Percentiles rank a stretch among this genome's conserved stretches.
phyloP scores from a whole-genome alignment of 225 moss, liverwort and hornwort species.

The Polytrichum commune region DNA sequence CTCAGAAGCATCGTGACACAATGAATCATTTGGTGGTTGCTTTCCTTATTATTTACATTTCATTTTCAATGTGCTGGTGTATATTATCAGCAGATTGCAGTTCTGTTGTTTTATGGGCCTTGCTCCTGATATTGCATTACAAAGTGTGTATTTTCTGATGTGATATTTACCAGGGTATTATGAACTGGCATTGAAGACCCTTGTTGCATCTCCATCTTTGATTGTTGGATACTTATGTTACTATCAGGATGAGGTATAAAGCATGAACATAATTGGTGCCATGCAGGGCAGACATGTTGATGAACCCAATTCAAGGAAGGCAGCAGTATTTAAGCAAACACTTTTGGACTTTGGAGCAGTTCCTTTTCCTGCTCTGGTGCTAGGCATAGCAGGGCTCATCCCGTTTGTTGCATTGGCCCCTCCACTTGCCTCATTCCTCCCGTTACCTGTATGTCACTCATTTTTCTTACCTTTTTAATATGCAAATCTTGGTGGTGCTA shows the following conservation, averaged over 20 bases:
- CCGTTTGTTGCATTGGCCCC: conserved; percentile 83
- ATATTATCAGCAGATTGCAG: not conserved
- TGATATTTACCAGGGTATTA: not conserved
- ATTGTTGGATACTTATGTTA: not conserved
- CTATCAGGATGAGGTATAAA: not conserved
- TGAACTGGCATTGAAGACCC: not conserved
- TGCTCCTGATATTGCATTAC: no score
- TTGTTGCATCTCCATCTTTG: not conserved
- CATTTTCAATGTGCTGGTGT: not conserved
- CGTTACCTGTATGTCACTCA: conserved; percentile 64
- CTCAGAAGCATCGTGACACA: not conserved
- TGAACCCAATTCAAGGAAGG: conserved; percentile 17
- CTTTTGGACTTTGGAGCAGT: conserved; percentile 64
- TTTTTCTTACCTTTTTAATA: not conserved
- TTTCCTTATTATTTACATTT: not conserved
- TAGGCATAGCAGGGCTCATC: conserved; percentile 82
- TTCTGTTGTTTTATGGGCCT: not conserved
- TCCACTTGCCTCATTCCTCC: conserved; percentile 72
- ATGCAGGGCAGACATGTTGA: conserved; percentile 45
- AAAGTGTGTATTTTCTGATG: not conserved
- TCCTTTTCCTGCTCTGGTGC: conserved; percentile 65
- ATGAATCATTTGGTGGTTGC: not conserved
- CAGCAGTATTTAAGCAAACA: conserved; percentile 36
- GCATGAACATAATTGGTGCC: conserved; percentile 21
- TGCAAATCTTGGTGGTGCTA: no score